Evolutionary conservation across 306 rosid species (phyloP), one percentile per base, ranked within the genome.

Genomic region (Prosopis cineraria): DNA sequence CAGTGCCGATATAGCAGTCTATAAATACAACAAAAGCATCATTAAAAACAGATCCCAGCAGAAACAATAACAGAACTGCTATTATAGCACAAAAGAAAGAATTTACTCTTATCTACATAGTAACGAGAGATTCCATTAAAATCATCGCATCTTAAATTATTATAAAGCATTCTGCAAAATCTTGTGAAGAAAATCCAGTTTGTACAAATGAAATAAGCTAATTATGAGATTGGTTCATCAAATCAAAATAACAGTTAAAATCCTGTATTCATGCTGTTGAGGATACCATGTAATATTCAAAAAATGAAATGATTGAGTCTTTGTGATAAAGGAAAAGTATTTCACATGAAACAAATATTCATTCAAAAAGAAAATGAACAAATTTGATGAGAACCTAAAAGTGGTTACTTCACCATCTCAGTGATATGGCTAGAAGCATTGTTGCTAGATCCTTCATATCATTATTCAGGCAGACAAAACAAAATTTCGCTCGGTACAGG

Each of bases 1-100:
- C 87, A 96, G 78, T 13, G 99, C 98, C 70, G 99, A 93, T 80
- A 96, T 93, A 36, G 97, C 96, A 84, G 99, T 93, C 99, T 96
- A 70, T 44, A 82, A 79, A 81, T 48, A 25, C 20, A 70, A 34
- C 50, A 77, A 22, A 29, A 34, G 70, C 24, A 78, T 9, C 58
- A 31, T 33, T 29, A 17, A 75, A 50, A 47, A 33, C 55, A 55
- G 70, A 37, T 34, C 30, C 70, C 10, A 50, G 70, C 34, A 53
- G 45, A 55, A 53, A 69, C 13, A 50, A 13, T 24, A 44, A 5
- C 72, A 59, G 1, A 37, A 74, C 40, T 2, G 3, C 70, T 70
- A 33, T 31, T 33, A 10, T 34, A 20, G 47, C 22, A 64, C 44
- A 50, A 33, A 40, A 44, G 14, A 47, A 45, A 25, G 1, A 30